These are phyloP conservation scores for Alternaria brassicicola DNA, from an alignment of 2,329 filamentous ascomycete genomes.

Conservation along the genomic window DNA sequence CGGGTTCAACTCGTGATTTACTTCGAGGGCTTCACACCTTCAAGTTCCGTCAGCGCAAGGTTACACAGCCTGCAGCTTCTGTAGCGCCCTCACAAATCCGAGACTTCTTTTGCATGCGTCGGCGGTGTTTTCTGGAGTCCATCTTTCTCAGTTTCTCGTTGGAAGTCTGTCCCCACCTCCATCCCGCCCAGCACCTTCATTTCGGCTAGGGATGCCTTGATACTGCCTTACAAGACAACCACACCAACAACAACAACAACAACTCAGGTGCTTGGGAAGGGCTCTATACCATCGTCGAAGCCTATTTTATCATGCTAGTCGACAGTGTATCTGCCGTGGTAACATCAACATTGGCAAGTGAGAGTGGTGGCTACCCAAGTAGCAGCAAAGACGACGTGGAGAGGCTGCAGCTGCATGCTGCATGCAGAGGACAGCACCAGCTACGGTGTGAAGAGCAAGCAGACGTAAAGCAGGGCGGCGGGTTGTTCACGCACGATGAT, in stretches of 20 bases:
- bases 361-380: neutral
- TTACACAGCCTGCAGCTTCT: neutral
- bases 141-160: neutral
- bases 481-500: conserved; percentile 9
- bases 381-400: neutral
- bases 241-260: no score
- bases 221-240: neutral
- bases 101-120: neutral
- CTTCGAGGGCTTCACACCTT: neutral
- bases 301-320: neutral
- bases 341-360: neutral
- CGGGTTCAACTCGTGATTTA: neutral
- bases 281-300: neutral
- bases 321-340: neutral
- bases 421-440: neutral
- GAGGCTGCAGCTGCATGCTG: neutral
- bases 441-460: neutral
- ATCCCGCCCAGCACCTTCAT: conserved; percentile 6
- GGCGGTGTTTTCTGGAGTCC: neutral
- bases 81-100: neutral
- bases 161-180: neutral
- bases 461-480: neutral
- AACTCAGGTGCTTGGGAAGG: neutral
- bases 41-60: neutral
- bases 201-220: conserved; percentile 4